Conservation (phyloP, 495 filamentous ascomycete genomes). For the Elasticomyces elasticus region DNA sequence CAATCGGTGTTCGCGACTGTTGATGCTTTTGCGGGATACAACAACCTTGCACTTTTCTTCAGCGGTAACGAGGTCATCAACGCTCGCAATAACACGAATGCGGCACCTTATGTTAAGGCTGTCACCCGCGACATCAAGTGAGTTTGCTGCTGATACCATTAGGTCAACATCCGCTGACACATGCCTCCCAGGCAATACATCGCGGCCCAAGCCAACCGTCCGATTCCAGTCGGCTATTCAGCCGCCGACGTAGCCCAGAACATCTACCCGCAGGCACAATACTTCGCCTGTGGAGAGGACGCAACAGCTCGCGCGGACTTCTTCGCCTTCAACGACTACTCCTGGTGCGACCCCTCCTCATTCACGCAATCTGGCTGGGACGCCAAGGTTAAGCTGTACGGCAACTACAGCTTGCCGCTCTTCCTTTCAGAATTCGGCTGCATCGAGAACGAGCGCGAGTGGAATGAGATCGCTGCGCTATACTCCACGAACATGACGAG, state of each 20-base stretch:
- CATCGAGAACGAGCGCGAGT: slow-evolving; percentile 66
- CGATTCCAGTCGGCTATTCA: slow-evolving; percentile 86
- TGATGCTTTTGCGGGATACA: slow-evolving; percentile 76
- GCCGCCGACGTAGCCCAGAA: slow-evolving; percentile 80
- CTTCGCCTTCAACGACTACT: slow-evolving; percentile 90
- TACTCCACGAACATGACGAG: slow-evolving; percentile 75
- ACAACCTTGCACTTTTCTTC: slow-evolving; percentile 89
- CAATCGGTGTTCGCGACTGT: slow-evolving; percentile 90
- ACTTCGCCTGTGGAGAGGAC: slow-evolving; percentile 88
- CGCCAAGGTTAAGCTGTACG: slow-evolving; percentile 83
- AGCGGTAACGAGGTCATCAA: slow-evolving; percentile 98
- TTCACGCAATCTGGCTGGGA: slow-evolving; percentile 73
- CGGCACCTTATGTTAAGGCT: slow-evolving; percentile 84
- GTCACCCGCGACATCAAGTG: slow-evolving; percentile 88
- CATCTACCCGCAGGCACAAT: slow-evolving; percentile 75
- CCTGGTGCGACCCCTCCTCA: slow-evolving; percentile 78
- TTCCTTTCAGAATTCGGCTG: slow-evolving; percentile 90
- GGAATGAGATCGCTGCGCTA: slow-evolving; percentile 65
- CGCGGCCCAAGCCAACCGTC: slow-evolving; percentile 56
- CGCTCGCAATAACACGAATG: slow-evolving; percentile 57
- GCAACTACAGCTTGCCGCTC: slow-evolving; percentile 81
- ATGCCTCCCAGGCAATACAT: slow-evolving; percentile 79
- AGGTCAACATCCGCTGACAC: no score
- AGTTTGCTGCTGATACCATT: no score
- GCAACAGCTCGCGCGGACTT: slow-evolving; percentile 80